A percentile compares a stretch with the other conserved stretches of the same genome.
Conservation (phyloP, 305 asterid species). For the Fraxinus latifolia region DNA sequence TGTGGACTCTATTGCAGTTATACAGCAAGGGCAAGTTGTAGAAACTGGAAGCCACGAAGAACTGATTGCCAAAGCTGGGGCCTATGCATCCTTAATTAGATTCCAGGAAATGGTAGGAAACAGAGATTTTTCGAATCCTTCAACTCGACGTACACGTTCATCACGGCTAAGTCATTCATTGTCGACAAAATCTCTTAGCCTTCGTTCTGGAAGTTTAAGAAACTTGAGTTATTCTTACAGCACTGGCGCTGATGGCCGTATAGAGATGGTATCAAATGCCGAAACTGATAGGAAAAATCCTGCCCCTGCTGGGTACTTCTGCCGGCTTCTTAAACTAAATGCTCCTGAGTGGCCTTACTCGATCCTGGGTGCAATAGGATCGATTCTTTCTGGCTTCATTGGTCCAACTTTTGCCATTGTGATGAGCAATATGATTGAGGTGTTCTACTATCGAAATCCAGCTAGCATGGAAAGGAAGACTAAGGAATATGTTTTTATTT, state of each 20-base stretch:
- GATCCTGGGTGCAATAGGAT: constrained; percentile 82
- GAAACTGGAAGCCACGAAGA: constrained; percentile 97
- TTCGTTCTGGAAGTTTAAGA: constrained; percentile 91
- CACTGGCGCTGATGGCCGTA: constrained; percentile 93
- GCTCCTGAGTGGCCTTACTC: constrained; percentile 99
- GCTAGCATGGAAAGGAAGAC: constrained; percentile 81
- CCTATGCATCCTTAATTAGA: constrained; percentile 78
- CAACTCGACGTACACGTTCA: constrained; percentile 83
- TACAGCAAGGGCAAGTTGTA: constrained; percentile 94
- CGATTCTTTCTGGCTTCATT: constrained; percentile 38
- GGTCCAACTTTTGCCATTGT: constrained; percentile 97
- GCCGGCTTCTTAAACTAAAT: constrained; percentile 75
- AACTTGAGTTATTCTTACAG: constrained; percentile 91
- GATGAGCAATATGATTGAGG: constrained; percentile 98
- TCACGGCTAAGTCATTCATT: constrained; percentile 79
- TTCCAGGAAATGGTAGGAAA: constrained; percentile 95
- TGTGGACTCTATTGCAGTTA: constrained; percentile 84
- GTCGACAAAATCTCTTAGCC: constrained; percentile 93
- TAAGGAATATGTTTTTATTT: constrained; percentile 84
- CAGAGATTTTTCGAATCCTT: constrained; percentile 79
- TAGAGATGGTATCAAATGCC: constrained; percentile 92
- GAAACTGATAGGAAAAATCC: constrained; percentile 81
- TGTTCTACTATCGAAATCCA: constrained; percentile 73
- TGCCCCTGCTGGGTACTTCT: constrained; percentile 82
- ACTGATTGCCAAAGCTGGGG: constrained; percentile 80